Conservation (phyloP, 2,329 filamentous ascomycete genomes). For the Cladophialophora exuberans region DNA sequence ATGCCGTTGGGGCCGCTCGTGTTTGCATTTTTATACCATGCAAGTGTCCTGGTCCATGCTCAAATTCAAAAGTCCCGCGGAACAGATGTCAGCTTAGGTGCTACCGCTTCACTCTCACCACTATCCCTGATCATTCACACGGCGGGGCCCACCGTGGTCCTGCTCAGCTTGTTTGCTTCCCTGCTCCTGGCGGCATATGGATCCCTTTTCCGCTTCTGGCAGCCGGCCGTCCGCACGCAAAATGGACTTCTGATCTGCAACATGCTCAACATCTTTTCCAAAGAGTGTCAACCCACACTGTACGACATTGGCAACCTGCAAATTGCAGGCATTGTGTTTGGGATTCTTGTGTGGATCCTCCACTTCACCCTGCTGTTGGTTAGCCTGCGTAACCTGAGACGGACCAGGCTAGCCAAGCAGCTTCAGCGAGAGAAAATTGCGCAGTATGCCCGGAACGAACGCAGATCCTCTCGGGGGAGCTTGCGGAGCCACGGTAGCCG, state of each 20-base stretch:
- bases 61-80: slow-evolving; percentile 5
- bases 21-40: slow-evolving; percentile 25
- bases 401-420: slow-evolving; percentile 23
- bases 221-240: slow-evolving; percentile 26
- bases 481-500: slow-evolving; percentile 1
- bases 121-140: slow-evolving; percentile 23
- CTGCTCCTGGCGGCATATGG: slow-evolving; percentile 37
- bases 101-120: neutral
- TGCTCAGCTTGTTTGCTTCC: slow-evolving; percentile 32
- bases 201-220: slow-evolving; percentile 39
- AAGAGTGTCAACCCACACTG: slow-evolving; percentile 37
- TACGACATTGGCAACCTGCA: slow-evolving; percentile 38
- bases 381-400: slow-evolving; percentile 19
- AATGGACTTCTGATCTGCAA: slow-evolving; percentile 32
- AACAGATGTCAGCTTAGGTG: neutral
- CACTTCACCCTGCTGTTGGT: slow-evolving; percentile 26
- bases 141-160: slow-evolving; percentile 21
- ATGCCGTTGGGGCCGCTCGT: slow-evolving; percentile 36
- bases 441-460: slow-evolving; percentile 18
- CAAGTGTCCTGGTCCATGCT: slow-evolving; percentile 17
- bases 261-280: slow-evolving; percentile 35
- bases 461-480: slow-evolving; percentile 7
- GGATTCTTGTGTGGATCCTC: slow-evolving; percentile 33
- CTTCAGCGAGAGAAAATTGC: slow-evolving; percentile 27
- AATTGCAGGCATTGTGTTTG: slow-evolving; percentile 36